These are phyloP conservation scores for Russula foetens DNA, from an alignment of 768 basidiomycete species.

Conservation along the genomic window DNA sequence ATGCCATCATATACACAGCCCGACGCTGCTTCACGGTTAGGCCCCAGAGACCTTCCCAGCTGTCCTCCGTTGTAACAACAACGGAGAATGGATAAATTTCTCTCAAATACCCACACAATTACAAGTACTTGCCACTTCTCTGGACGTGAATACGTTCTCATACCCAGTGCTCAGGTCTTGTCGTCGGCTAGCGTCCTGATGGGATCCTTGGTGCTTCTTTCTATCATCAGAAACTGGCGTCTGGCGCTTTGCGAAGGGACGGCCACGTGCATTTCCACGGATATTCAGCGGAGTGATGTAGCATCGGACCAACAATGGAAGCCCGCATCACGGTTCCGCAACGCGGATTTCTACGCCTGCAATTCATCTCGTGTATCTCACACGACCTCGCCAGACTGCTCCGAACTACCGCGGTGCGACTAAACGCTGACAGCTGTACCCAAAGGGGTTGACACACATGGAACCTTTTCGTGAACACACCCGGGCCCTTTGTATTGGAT, in stretches of 20 bases:
- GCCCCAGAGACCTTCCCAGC: background rate
- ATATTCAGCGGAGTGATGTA: background rate
- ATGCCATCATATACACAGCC: too few relatives aligned
- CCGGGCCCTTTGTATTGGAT: constrained; percentile 6
- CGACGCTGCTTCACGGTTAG: too few relatives aligned
- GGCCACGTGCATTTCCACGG: background rate
- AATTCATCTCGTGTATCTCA: background rate
- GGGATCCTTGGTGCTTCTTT: background rate
- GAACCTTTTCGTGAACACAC: background rate
- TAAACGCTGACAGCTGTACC: background rate
- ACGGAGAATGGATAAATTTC: background rate
- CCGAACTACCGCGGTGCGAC: constrained; percentile 3
- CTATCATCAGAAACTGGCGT: background rate
- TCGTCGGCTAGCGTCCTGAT: background rate
- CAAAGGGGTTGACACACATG: background rate
- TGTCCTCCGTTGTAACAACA: background rate
- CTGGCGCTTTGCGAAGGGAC: background rate
- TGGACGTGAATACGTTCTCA: too few relatives aligned
- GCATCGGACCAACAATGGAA: background rate
- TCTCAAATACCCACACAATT: background rate
- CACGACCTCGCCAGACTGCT: background rate
- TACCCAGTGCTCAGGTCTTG: background rate
- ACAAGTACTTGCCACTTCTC: background rate
- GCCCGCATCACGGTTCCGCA: background rate
- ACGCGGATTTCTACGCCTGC: background rate